Conservation (phyloP, 305 asterid species). For the Solanum aculeatissimum region DNA sequence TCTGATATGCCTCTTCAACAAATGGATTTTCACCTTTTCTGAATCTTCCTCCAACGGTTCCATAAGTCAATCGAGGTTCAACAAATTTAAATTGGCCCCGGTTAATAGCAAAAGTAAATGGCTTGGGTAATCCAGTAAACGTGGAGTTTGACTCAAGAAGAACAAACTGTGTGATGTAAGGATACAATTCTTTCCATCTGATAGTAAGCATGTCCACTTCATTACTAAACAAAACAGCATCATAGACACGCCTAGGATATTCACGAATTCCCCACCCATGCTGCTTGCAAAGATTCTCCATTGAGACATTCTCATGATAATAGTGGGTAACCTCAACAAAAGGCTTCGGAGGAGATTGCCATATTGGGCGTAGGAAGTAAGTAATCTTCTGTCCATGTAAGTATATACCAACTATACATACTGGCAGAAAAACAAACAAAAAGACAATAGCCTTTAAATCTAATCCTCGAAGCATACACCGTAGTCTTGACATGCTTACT, state of each 20-base stretch:
- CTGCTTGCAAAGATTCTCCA: conserved; percentile 65
- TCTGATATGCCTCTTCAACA: conserved; percentile 60
- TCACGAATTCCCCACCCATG: conserved; percentile 76
- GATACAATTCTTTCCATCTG: conserved; percentile 69
- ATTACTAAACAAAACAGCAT: conserved; percentile 69
- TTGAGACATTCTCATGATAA: conserved; percentile 49
- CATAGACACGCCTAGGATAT: conserved; percentile 66
- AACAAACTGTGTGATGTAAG: conserved; percentile 62
- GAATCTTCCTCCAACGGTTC: conserved; percentile 58
- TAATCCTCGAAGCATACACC: conserved; percentile 38
- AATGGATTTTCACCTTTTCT: conserved; percentile 60
- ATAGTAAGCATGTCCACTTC: conserved; percentile 72
- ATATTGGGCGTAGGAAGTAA: conserved; percentile 65
- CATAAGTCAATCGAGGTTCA: conserved; percentile 61
- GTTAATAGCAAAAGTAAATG: conserved; percentile 41
- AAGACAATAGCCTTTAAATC: conserved; percentile 38
- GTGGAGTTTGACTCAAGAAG: conserved; percentile 78
- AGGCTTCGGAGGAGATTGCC: conserved; percentile 83
- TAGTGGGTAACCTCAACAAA: conserved; percentile 54
- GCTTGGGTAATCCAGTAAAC: conserved; percentile 62
- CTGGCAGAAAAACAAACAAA: conserved; percentile 37
- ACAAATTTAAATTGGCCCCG: conserved; percentile 40
- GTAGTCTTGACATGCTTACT: conserved; percentile 31
- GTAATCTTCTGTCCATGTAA: conserved; percentile 67
- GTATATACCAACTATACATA: conserved; percentile 31